phyloP scores from a whole-genome alignment of 2,329 filamentous ascomycete genomes.

The Lecanoromycetidae sp. region DNA sequence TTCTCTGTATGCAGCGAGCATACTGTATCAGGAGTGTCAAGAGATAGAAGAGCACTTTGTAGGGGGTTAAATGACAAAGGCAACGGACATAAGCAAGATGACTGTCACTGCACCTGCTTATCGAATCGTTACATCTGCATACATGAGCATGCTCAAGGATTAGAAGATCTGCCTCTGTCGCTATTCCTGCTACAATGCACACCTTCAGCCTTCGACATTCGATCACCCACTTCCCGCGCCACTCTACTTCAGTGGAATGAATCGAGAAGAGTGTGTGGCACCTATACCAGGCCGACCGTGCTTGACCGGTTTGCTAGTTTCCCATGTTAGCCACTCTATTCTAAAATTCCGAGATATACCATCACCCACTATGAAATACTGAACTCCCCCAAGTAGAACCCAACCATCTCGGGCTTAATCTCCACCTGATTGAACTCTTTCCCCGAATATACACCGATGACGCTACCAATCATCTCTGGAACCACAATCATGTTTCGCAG shows the following conservation, averaged over 20 bases:
- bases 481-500: conserved; percentile 67
- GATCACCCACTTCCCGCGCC: conserved; percentile 59
- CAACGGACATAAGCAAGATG: too few species aligned
- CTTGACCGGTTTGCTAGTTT: conserved; percentile 94
- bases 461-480: conserved; percentile 98
- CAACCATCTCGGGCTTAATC: conserved; percentile 99
- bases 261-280: conserved; percentile 99
- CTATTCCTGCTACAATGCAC: background rate
- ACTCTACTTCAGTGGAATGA: conserved; percentile 99
- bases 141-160: background rate
- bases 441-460: conserved; percentile 98
- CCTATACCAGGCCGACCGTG: conserved; percentile 99
- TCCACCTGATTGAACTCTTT: conserved; percentile 99
- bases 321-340: background rate
- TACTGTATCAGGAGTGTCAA: too few species aligned
- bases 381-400: conserved; percentile 98
- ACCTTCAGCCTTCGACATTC: too few species aligned
- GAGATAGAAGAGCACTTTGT: too few species aligned
- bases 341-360: conserved; percentile 31
- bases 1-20: too few species aligned
- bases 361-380: conserved; percentile 94
- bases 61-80: too few species aligned
- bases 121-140: background rate
- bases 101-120: background rate
- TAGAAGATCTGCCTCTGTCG: background rate